Base-by-base conservation (phyloP, 169 alveolate species). In the Miamiensis avidus region DNA sequence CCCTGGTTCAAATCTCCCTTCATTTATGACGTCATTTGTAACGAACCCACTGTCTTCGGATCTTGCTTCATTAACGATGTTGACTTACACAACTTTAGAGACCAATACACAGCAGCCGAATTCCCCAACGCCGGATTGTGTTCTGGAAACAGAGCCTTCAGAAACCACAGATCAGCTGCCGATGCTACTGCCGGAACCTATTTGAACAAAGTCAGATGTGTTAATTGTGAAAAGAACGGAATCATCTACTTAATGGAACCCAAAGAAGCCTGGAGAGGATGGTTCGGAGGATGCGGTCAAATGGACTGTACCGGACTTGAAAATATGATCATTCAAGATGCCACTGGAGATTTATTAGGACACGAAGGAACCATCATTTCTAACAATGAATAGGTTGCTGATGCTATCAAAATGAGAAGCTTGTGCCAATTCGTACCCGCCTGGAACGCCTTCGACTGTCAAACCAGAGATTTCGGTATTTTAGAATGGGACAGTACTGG, bases 231-330 rank as follows among this genome's bases (percentile, higher is more conserved):
- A n/a, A 29, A 30, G 11, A 72, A 85, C 31, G 82, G 86, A 6
- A 34, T 72, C 27, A 64, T 85, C 1, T 78, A 30, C 30, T 34
- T 74, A 28, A 33, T 85, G 82, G 74, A 69, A 28, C 89, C 89
- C 33, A 34, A 74, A 78, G 73, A 33, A 29, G 49, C 81, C 34
- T 74, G 77, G 77, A 11, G 69, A n/a, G 89, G 89, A 33, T 85
- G 85, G 85, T 74, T 33, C 34, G 89, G 89, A 69, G 89, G 89
- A 33, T 85, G 89, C 74, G 89, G 89, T 29, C 73, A 33, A 29
- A 31, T 85, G 76, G 49, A 31, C 15, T 85, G 89, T 65, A 85
- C 83, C 34, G 89, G 89, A 29, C 69, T 65, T 29, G 78, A 78
- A 29, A 85, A 85, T 65, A 64, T 79, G 29, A 32, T 85, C 16